Evolutionary conservation across 441 rosid genomes (phyloP).

Genomic region (Melastoma candidum): DNA sequence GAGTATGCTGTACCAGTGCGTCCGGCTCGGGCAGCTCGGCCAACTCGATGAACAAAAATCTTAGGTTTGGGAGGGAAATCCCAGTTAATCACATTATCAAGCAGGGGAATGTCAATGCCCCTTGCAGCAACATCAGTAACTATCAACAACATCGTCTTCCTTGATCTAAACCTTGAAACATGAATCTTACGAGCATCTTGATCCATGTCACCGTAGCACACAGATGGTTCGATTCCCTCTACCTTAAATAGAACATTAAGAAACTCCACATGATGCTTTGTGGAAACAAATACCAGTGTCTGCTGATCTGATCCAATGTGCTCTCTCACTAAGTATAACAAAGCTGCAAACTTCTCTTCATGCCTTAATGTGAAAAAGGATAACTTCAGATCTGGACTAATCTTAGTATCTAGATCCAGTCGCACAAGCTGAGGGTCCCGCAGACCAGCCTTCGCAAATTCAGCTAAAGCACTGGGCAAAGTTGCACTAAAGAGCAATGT

Average conservation of each 20-base stretch:
- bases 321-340: slow-evolving; percentile 71
- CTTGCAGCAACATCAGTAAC: slow-evolving; percentile 97
- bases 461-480: slow-evolving; percentile 91
- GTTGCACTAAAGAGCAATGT: slow-evolving; percentile 95
- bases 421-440: slow-evolving; percentile 91
- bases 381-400: slow-evolving; percentile 77
- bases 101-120: slow-evolving; percentile 94
- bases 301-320: slow-evolving; percentile 68
- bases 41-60: slow-evolving; percentile 90
- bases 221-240: slow-evolving; percentile 82
- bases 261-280: slow-evolving; percentile 95
- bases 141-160: slow-evolving; percentile 76
- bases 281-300: slow-evolving; percentile 84
- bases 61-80: slow-evolving; percentile 95
- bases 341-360: slow-evolving; percentile 80
- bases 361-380: slow-evolving; percentile 66
- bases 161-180: slow-evolving; percentile 72
- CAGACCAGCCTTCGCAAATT: slow-evolving; percentile 88
- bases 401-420: slow-evolving; percentile 82
- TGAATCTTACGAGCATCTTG: slow-evolving; percentile 93
- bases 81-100: slow-evolving; percentile 96
- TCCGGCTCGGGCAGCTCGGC: slow-evolving; percentile 94
- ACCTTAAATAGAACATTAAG: slow-evolving; percentile 62
- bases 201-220: slow-evolving; percentile 97
- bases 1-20: slow-evolving; percentile 86